Conservation (phyloP, 352 stramenopile genomes). For the Globisporangium yorkense region DNA sequence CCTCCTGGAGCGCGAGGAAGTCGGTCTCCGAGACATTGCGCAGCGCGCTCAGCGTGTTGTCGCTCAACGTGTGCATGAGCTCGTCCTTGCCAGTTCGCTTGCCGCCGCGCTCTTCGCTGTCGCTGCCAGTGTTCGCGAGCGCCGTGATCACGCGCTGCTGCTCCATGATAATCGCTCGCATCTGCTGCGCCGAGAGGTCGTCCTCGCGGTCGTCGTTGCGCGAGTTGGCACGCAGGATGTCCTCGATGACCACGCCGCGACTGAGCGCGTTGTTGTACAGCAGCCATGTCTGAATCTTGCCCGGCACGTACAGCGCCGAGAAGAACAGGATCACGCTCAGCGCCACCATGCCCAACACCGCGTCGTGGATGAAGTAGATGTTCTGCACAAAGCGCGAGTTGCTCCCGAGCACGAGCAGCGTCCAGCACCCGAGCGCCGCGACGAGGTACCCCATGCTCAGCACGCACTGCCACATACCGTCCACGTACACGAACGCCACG, state of each 20-base stretch:
- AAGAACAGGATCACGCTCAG: conserved; percentile 91
- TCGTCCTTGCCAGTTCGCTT: conserved; percentile 30
- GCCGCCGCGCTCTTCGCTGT: conserved; percentile 42
- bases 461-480: conserved; percentile 87
- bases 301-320: conserved; percentile 83
- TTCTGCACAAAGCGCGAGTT: conserved; percentile 87
- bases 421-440: conserved; percentile 83
- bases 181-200: conserved; percentile 64
- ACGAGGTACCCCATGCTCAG: conserved; percentile 92
- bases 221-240: conserved; percentile 89
- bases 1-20: conserved; percentile 51
- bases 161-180: conserved; percentile 74
- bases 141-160: conserved; percentile 72
- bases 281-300: conserved; percentile 95
- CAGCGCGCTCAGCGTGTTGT: conserved; percentile 56
- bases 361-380: conserved; percentile 94
- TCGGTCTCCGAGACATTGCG: conserved; percentile 71
- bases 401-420: conserved; percentile 82
- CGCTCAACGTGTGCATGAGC: conserved; percentile 60
- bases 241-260: conserved; percentile 94
- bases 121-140: conserved; percentile 47
- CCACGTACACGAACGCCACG: conserved; percentile 49
- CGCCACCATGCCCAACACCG: conserved; percentile 89
- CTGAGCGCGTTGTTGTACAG: conserved; percentile 97
- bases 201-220: conserved; percentile 63